phyloP scores from a whole-genome alignment of 2,329 filamentous ascomycete genomes.

The Paracoccidioides lutzii region DNA sequence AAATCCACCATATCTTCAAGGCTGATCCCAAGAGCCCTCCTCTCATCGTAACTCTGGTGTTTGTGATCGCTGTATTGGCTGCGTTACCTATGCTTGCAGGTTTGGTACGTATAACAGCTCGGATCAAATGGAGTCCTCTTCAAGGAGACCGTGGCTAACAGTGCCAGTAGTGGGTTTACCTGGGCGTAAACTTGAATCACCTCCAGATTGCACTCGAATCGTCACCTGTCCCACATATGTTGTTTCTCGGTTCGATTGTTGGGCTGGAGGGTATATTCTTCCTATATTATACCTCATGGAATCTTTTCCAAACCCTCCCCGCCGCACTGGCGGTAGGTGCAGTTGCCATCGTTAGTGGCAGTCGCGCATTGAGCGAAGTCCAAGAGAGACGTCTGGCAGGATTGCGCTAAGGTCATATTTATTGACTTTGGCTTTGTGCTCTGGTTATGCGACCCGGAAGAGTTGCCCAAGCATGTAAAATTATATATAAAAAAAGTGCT shows the following conservation, averaged over 20 bases:
- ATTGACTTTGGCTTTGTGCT: conserved; percentile 4
- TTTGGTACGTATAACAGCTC: conserved; percentile 41
- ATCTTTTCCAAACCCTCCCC: conserved; percentile 76
- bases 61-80: conserved; percentile 58
- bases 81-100: conserved; percentile 62
- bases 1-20: conserved; percentile 88
- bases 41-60: conserved; percentile 63
- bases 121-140: background rate
- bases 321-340: conserved; percentile 53
- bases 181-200: conserved; percentile 76
- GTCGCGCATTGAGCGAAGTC: conserved; percentile 81
- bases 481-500: background rate
- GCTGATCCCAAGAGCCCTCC: conserved; percentile 68
- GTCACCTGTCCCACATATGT: conserved; percentile 65
- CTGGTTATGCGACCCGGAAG: background rate
- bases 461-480: background rate
- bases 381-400: conserved; percentile 76
- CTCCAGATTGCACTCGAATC: conserved; percentile 58
- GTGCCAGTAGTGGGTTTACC: conserved; percentile 53
- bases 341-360: conserved; percentile 73
- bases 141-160: conserved; percentile 6
- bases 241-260: conserved; percentile 79
- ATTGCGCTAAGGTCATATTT: conserved; percentile 33
- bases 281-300: conserved; percentile 87
- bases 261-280: conserved; percentile 87